Evolutionary conservation across 495 filamentous ascomycete species (phyloP).

Genomic region (Lasiosphaeria miniovina): DNA sequence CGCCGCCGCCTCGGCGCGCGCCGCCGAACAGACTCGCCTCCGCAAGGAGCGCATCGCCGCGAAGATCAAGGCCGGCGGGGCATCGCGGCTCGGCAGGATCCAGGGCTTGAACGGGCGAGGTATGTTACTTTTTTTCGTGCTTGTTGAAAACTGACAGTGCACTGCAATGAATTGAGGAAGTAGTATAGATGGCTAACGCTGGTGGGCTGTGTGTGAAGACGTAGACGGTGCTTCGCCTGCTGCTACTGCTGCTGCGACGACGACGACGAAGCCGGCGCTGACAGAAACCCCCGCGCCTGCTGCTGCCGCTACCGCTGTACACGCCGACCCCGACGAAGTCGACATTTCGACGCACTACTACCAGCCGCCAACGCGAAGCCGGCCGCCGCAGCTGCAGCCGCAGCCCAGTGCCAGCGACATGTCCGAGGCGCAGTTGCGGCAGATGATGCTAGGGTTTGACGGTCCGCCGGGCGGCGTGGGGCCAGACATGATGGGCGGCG

Average conservation of each 20-base stretch:
- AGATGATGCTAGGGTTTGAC: constrained; percentile 46
- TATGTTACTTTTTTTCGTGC: constrained; percentile 19
- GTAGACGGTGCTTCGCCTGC: constrained; percentile 3
- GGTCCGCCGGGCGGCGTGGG: background rate
- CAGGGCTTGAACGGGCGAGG: constrained; percentile 66
- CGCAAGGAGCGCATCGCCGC: constrained; percentile 89
- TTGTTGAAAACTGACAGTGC: background rate
- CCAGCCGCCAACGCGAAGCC: constrained; percentile 41
- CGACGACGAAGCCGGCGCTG: constrained; percentile 1
- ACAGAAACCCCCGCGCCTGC: constrained; percentile 4
- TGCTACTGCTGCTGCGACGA: constrained; percentile 15
- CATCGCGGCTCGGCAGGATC: constrained; percentile 78
- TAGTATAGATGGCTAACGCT: too few species aligned
- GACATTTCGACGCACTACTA: constrained; percentile 65
- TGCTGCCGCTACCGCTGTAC: constrained; percentile 19
- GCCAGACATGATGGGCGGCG: constrained; percentile 12
- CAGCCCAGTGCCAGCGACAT: constrained; percentile 10
- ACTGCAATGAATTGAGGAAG: background rate
- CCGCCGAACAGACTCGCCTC: constrained; percentile 72
- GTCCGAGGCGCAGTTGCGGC: constrained; percentile 42
- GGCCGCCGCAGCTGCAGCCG: constrained; percentile 26
- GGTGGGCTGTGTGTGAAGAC: background rate
- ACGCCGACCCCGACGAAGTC: constrained; percentile 68
- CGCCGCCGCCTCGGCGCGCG: constrained; percentile 56
- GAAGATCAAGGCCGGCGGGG: constrained; percentile 81